phyloP scores from a whole-genome alignment of 179 eudicot genomes.

The Spinacia oleracea region DNA sequence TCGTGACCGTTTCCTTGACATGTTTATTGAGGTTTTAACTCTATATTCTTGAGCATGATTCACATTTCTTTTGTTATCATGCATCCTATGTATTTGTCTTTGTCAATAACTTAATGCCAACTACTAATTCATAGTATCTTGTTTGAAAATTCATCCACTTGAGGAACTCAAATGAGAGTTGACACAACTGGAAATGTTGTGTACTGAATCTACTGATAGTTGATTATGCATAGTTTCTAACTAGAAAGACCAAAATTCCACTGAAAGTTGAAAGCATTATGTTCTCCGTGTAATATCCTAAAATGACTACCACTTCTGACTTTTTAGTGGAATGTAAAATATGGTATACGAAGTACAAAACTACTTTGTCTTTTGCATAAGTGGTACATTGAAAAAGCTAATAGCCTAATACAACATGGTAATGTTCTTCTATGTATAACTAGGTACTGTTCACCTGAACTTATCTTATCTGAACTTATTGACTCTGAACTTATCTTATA shows the following conservation, averaged over 20 bases:
- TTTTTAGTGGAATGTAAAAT: neutral
- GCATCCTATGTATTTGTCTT: neutral
- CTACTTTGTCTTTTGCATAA: neutral
- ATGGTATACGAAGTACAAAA: neutral
- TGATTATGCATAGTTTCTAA: neutral
- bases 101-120: neutral
- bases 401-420: neutral
- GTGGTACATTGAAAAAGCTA: neutral
- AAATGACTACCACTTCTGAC: neutral
- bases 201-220: neutral
- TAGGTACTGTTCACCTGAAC: no score
- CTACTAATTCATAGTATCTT: neutral
- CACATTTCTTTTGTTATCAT: neutral
- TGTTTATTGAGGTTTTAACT: conserved; percentile 56
- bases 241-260: neutral
- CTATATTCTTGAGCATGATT: neutral
- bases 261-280: neutral
- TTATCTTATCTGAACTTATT: no score
- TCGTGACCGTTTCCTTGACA: conserved; percentile 41
- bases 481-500: no score
- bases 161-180: neutral
- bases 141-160: neutral
- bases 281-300: neutral
- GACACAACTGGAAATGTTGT: neutral
- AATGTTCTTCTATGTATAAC: neutral